Percentiles rank a stretch among this genome's conserved stretches.
phyloP scores from a whole-genome alignment of 139 green algal genomes.

The Deuterostichococcus epilithicus region DNA sequence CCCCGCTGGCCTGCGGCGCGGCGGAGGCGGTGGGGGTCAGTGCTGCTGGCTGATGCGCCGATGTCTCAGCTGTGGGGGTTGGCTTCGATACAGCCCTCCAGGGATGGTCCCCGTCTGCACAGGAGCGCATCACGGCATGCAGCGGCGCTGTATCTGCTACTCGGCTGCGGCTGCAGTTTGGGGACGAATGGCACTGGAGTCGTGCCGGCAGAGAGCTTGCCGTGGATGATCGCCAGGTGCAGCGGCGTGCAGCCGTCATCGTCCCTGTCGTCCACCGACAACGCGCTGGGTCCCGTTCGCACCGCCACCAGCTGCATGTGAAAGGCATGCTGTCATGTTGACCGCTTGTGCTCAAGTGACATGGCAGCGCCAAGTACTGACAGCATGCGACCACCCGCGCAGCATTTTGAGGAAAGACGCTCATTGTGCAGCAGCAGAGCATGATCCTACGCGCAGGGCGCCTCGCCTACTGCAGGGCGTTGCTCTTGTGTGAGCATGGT shows the following conservation, averaged over 20 bases:
- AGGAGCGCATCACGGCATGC: background rate
- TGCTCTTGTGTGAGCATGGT: background rate
- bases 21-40: no score
- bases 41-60: background rate
- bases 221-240: slow-evolving; percentile 76
- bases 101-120: background rate
- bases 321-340: no score
- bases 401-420: background rate
- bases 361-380: background rate
- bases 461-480: background rate
- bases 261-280: slow-evolving; percentile 47
- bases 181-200: background rate
- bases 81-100: background rate
- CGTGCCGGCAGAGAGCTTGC: background rate
- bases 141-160: background rate
- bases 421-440: background rate
- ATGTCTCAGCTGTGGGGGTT: background rate
- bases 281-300: background rate
- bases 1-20: slow-evolving; percentile 46
- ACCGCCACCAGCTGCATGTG: background rate
- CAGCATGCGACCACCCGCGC: background rate
- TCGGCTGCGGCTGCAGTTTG: background rate
- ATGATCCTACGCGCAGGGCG: background rate
- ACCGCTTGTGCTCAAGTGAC: background rate
- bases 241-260: slow-evolving; percentile 63